Evolutionary conservation across 2,329 filamentous ascomycete species (phyloP).

Genomic region (Amylocarpus encephaloides): DNA sequence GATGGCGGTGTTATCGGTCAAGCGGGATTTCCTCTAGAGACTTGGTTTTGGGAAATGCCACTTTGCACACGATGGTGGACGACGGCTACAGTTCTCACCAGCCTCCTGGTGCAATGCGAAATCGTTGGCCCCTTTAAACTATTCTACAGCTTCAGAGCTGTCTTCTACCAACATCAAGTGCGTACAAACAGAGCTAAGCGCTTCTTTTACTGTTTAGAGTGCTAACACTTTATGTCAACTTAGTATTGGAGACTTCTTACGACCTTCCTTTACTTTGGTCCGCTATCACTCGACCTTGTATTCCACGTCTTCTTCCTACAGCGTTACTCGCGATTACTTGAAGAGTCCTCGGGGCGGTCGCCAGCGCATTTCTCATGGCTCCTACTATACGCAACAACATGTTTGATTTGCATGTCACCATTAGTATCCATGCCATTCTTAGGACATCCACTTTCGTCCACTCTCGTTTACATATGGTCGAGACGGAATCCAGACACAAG

Average conservation of each 20-base stretch:
- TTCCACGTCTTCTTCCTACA: constrained; percentile 99
- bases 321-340: constrained; percentile 88
- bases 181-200: constrained; percentile 25
- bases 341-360: constrained; percentile 87
- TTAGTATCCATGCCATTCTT: constrained; percentile 89
- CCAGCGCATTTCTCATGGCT: constrained; percentile 95
- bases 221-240: constrained; percentile 2
- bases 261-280: constrained; percentile 96
- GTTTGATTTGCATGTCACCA: constrained; percentile 75
- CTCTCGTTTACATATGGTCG: constrained; percentile 96
- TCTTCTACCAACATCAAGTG: constrained; percentile 89
- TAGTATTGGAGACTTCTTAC: constrained; percentile 96
- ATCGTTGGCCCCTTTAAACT: constrained; percentile 90
- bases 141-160: constrained; percentile 91
- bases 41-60: constrained; percentile 99
- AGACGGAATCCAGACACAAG: constrained; percentile 87
- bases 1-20: constrained; percentile 40
- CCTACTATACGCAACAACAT: constrained; percentile 74
- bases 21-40: constrained; percentile 73
- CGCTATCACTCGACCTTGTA: constrained; percentile 84
- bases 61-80: constrained; percentile 97
- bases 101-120: constrained; percentile 85
- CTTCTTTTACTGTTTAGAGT: neutral
- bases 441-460: constrained; percentile 87
- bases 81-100: constrained; percentile 80